A percentile compares a stretch with the other conserved stretches of the same genome.
phyloP scores from a whole-genome alignment of 352 stramenopile species.

The Pythium scleroteichum region DNA sequence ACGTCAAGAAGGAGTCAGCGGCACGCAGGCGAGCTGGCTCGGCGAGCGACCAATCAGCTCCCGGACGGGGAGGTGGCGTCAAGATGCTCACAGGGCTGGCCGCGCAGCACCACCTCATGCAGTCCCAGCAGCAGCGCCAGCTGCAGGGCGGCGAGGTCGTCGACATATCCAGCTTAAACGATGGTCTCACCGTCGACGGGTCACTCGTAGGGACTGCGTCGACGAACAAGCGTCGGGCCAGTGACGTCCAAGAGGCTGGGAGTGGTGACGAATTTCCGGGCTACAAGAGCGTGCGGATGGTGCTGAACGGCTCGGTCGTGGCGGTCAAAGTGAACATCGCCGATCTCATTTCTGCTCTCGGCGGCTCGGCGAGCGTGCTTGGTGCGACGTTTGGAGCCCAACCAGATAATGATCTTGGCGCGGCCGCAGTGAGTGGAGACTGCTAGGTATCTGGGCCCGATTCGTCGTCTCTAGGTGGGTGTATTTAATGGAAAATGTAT shows the following conservation, averaged over 20 bases:
- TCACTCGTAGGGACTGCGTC: background rate
- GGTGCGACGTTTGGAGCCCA: background rate
- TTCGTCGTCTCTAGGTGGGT: slow-evolving; percentile 1
- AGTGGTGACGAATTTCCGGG: background rate
- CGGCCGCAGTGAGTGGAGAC: slow-evolving; percentile 9
- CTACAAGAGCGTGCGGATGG: slow-evolving; percentile 74
- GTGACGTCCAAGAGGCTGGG: slow-evolving; percentile 11
- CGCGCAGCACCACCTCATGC: slow-evolving; percentile 22
- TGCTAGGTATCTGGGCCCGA: slow-evolving; percentile 2
- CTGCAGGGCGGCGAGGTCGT: slow-evolving; percentile 3
- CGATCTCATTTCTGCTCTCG: slow-evolving; percentile 45
- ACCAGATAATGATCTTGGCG: background rate
- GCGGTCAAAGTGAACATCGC: slow-evolving; percentile 69
- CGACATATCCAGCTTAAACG: background rate
- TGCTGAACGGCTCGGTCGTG: slow-evolving; percentile 70
- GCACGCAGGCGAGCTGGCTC: slow-evolving; percentile 7
- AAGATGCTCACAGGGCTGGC: slow-evolving; percentile 26
- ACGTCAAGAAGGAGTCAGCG: slow-evolving; percentile 58
- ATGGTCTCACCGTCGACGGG: background rate
- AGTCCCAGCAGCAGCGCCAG: slow-evolving; percentile 11
- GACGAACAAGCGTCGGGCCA: slow-evolving; percentile 21
- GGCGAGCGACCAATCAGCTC: background rate
- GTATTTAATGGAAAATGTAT: slow-evolving; percentile 7
- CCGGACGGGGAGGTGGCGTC: slow-evolving; percentile 8
- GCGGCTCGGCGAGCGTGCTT: background rate